Evolutionary conservation across 768 basidiomycete species (phyloP), one percentile per base, ranked within the genome.

Genomic region (Lactifluus volemus): DNA sequence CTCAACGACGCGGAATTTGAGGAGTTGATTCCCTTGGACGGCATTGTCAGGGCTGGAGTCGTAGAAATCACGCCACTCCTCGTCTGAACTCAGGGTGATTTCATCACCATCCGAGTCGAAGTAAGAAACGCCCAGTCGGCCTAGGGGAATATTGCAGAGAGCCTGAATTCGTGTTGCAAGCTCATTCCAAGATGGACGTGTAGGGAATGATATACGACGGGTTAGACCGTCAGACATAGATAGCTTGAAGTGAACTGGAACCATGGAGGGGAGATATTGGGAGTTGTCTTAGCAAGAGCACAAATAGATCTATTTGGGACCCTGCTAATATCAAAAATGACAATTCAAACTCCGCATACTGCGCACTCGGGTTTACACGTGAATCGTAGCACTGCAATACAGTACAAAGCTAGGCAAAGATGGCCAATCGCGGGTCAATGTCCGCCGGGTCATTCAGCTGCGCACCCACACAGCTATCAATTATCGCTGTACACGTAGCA

Each of bases 1-100:
- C 73, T 91, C 84, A 67, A 80, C 77, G 21, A 92, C 83, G 19
- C 72, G 73, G 66, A 92, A 81, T 72, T 82, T 87, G 72, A 85
- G 74, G 29, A 73, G 60, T 21, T 74, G 69, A 34, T 45, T 51
- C 19, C 42, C 49, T 29, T 51, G 60, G 48, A 67, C 39, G 59
- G 21, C 61, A 19, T 61, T 36, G 4, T 59, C 58, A 44, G 44
- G 41, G 63, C 64, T 72, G 58, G 60, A 73, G 32, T 69, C 67
- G 69, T 86, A 90, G 69, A 80, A 88, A 60, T 91, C 88, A 57
- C 79, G 78, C n/a, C 92, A 80, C 70, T 92, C 90, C 38, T 84
- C 84, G 57, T 89, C 78, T 4, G 89, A 82, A 71, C 82, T 88
- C 59, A 91, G 76, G 11, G 89, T 91, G 63, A 92, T 82, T 61